A percentile compares a stretch with the other conserved stretches of the same genome.
Conservation (phyloP, 306 rosid genomes). For the Begonia fuchsioides region DNA sequence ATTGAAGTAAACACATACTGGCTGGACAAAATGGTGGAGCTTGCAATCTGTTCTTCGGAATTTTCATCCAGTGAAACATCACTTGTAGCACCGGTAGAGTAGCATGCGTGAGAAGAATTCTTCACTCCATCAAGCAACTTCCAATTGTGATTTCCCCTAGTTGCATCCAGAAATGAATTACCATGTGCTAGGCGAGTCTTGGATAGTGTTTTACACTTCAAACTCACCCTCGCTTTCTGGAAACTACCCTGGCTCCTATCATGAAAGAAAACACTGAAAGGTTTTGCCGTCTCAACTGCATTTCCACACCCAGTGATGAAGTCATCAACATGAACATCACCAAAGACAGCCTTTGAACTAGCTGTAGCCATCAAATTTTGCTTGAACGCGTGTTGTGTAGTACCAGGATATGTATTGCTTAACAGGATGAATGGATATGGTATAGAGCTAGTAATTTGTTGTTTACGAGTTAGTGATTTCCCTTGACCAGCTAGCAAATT, state of each 20-base stretch:
- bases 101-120: slow-evolving; percentile 24
- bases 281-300: slow-evolving; percentile 32
- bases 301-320: slow-evolving; percentile 25
- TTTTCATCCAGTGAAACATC: slow-evolving; percentile 41
- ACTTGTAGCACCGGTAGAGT: slow-evolving; percentile 42
- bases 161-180: slow-evolving; percentile 12
- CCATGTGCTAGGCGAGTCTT: slow-evolving; percentile 19
- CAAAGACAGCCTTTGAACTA: slow-evolving; percentile 45
- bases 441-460: slow-evolving; percentile 19
- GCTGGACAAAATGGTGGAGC: slow-evolving; percentile 23
- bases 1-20: slow-evolving; percentile 32
- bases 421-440: slow-evolving; percentile 20
- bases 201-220: slow-evolving; percentile 31
- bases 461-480: slow-evolving; percentile 19
- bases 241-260: slow-evolving; percentile 22
- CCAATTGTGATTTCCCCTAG: slow-evolving; percentile 18
- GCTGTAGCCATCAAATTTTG: slow-evolving; percentile 52
- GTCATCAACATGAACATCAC: slow-evolving; percentile 50
- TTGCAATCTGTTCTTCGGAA: slow-evolving; percentile 32
- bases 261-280: slow-evolving; percentile 32
- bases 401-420: slow-evolving; percentile 4
- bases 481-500: slow-evolving; percentile 15
- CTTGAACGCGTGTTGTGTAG: slow-evolving; percentile 7
- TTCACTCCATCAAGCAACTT: slow-evolving; percentile 22
- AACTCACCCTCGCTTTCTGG: slow-evolving; percentile 30